phyloP scores from a whole-genome alignment of 1,284 basidiomycete genomes.

The Apiotrichum brassicae region DNA sequence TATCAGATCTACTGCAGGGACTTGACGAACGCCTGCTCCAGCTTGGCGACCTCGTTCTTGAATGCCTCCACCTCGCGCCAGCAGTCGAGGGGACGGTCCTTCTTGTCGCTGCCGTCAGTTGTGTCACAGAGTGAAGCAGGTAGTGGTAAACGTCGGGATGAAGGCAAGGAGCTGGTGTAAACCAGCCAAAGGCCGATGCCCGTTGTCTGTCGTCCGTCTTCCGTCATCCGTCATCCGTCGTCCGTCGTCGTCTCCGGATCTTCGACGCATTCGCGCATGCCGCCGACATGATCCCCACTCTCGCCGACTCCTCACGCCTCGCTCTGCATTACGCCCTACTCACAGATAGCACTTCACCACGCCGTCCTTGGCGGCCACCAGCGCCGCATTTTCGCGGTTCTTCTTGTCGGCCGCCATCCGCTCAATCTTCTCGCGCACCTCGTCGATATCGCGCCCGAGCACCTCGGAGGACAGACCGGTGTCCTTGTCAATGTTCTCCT shows the following conservation, averaged over 20 bases:
- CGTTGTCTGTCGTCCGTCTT: too few species aligned
- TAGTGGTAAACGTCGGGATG: background rate
- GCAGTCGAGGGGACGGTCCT: slow-evolving; percentile 45
- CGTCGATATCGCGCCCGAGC: slow-evolving; percentile 46
- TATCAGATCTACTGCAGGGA: slow-evolving; percentile 34
- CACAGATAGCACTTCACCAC: slow-evolving; percentile 46
- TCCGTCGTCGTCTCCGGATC: too few species aligned
- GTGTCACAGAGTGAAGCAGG: too few species aligned
- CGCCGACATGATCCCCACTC: too few species aligned
- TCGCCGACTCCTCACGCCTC: background rate
- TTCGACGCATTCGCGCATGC: background rate
- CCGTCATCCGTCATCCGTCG: too few species aligned
- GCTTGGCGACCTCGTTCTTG: slow-evolving; percentile 44
- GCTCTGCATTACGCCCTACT: slow-evolving; percentile 15
- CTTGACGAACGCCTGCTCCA: slow-evolving; percentile 45
- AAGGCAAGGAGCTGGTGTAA: slow-evolving; percentile 4
- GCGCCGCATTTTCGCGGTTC: slow-evolving; percentile 31
- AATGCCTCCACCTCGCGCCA: slow-evolving; percentile 47
- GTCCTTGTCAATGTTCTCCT: slow-evolving; percentile 47
- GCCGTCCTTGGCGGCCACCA: slow-evolving; percentile 31
- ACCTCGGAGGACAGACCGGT: slow-evolving; percentile 43
- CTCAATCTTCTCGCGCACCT: slow-evolving; percentile 46
- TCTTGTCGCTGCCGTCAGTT: slow-evolving; percentile 10
- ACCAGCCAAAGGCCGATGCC: too few species aligned
- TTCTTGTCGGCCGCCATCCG: slow-evolving; percentile 34